A percentile compares a stretch with the other conserved stretches of the same genome.
Conservation (phyloP, 495 filamentous ascomycete genomes). For the Neurospora discreta region DNA sequence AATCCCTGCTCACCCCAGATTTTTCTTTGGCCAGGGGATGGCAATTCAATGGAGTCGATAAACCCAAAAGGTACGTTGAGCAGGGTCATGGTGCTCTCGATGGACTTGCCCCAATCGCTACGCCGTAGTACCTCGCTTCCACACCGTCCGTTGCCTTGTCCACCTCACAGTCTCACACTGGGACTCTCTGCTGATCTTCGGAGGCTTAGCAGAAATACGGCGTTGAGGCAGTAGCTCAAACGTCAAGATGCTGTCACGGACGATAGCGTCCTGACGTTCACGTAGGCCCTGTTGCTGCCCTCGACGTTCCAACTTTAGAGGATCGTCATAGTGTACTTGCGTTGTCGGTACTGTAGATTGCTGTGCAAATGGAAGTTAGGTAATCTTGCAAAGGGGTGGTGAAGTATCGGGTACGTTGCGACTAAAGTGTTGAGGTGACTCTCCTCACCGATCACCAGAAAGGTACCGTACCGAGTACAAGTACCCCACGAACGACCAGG, state of each 20-base stretch:
- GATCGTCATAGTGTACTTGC: background rate
- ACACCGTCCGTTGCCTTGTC: background rate
- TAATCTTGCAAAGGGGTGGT: background rate
- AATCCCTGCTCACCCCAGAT: slow-evolving; percentile 20
- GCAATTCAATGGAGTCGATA: background rate
- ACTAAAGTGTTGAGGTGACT: background rate
- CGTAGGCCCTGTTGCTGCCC: background rate
- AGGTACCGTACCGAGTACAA: background rate
- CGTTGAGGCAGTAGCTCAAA: background rate
- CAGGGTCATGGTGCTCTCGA: background rate
- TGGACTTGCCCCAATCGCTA: background rate
- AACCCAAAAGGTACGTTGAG: background rate
- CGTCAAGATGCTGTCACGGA: background rate
- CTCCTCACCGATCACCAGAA: background rate
- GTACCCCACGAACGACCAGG: background rate
- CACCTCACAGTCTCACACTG: background rate
- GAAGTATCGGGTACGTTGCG: background rate
- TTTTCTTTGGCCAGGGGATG: slow-evolving; percentile 4
- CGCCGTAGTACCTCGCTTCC: background rate
- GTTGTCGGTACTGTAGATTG: background rate
- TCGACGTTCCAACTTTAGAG: background rate
- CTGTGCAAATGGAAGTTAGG: background rate
- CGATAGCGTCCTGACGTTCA: background rate
- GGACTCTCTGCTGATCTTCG: background rate
- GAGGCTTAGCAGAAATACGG: background rate